Evolutionary conservation across 2,329 filamentous ascomycete genomes (phyloP).

Genomic region (Metarhizium album): DNA sequence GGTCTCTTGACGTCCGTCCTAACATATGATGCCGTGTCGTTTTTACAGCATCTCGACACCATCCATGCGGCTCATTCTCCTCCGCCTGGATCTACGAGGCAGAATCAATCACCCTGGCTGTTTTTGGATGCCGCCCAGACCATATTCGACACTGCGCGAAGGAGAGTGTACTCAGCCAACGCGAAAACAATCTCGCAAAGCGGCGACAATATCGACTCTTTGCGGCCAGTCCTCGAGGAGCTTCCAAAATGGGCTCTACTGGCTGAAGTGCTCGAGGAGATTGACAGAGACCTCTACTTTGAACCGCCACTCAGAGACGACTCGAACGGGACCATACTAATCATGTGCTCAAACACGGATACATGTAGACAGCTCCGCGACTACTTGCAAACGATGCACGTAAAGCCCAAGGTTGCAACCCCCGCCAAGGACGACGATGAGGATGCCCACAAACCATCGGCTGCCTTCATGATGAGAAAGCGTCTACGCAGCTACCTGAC

Average conservation of each 20-base stretch:
- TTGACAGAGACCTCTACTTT: slow-evolving; percentile 81
- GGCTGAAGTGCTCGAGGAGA: slow-evolving; percentile 85
- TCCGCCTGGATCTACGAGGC: slow-evolving; percentile 72
- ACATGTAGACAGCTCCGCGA: slow-evolving; percentile 84
- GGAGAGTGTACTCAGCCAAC: slow-evolving; percentile 70
- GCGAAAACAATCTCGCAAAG: slow-evolving; percentile 38
- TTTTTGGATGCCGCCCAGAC: slow-evolving; percentile 92
- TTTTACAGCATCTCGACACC: slow-evolving; percentile 87
- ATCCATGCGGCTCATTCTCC: slow-evolving; percentile 86
- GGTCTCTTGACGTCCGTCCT: slow-evolving; percentile 74
- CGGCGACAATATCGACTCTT: slow-evolving; percentile 42
- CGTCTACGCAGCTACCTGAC: slow-evolving; percentile 76
- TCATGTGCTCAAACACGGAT: slow-evolving; percentile 87
- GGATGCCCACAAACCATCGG: slow-evolving; percentile 56
- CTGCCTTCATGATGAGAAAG: slow-evolving; percentile 78
- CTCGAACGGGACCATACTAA: slow-evolving; percentile 82
- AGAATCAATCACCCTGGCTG: slow-evolving; percentile 90
- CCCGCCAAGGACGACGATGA: slow-evolving; percentile 20
- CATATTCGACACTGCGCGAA: slow-evolving; percentile 83
- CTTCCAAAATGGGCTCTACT: slow-evolving; percentile 88
- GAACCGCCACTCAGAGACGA: slow-evolving; percentile 67
- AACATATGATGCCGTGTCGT: slow-evolving; percentile 79
- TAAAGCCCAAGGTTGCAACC: slow-evolving; percentile 44
- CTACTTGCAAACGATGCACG: slow-evolving; percentile 83
- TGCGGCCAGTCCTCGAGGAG: slow-evolving; percentile 80